Percentiles rank a stretch among this genome's conserved stretches.
Evolutionary conservation across 805 yeast genomes (phyloP).

Genomic region (Metschnikowia cerradonensis): DNA sequence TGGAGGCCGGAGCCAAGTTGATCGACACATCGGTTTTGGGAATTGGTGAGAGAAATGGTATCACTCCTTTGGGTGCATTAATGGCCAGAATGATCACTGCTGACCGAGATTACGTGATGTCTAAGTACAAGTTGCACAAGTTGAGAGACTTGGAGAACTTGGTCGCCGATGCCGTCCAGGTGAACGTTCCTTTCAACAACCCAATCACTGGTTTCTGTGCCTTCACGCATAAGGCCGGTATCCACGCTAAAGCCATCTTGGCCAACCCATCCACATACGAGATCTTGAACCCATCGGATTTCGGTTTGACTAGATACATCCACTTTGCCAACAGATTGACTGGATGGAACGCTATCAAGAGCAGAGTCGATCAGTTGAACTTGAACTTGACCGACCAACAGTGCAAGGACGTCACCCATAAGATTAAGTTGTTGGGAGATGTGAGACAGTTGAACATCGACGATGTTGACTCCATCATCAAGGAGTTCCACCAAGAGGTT

Average conservation of each 20-base stretch:
- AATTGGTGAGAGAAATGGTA: slow-evolving; percentile 62
- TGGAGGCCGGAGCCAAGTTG: slow-evolving; percentile 59
- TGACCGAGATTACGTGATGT: slow-evolving; percentile 54
- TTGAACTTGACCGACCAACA: slow-evolving; percentile 54
- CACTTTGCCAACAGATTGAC: slow-evolving; percentile 60
- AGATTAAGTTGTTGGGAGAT: slow-evolving; percentile 56
- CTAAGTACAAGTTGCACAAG: slow-evolving; percentile 53
- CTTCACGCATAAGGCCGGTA: slow-evolving; percentile 62
- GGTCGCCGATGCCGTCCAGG: slow-evolving; percentile 57
- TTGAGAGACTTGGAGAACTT: slow-evolving; percentile 55
- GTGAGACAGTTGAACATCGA: slow-evolving; percentile 57
- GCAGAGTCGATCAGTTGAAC: slow-evolving; percentile 58
- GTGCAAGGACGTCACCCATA: slow-evolving; percentile 51
- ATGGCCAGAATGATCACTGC: slow-evolving; percentile 65
- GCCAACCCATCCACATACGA: slow-evolving; percentile 64
- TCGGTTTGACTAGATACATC: slow-evolving; percentile 58
- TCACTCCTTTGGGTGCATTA: slow-evolving; percentile 57
- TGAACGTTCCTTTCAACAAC: slow-evolving; percentile 57
- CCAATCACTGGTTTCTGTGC: slow-evolving; percentile 65
- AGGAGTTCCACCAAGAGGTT: slow-evolving; percentile 47
- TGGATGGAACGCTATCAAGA: slow-evolving; percentile 61
- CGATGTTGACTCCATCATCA: slow-evolving; percentile 58
- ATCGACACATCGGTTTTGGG: slow-evolving; percentile 58
- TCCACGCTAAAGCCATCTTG: slow-evolving; percentile 58
- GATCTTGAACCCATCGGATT: slow-evolving; percentile 54